phyloP scores from a whole-genome alignment of 345 rosid species.

The Ceriops zippeliana region DNA sequence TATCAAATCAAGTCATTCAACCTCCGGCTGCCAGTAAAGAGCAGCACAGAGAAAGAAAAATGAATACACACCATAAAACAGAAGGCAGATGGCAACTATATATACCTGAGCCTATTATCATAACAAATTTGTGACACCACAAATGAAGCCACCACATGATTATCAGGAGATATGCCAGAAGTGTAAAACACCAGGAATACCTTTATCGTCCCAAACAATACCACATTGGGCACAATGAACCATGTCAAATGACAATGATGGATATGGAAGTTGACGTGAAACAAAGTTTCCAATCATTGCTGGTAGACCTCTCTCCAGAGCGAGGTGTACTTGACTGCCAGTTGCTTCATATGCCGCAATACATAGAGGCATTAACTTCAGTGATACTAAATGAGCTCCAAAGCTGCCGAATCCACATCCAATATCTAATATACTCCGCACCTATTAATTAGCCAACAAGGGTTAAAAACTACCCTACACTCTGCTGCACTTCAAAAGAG shows the following conservation, averaged over 20 bases:
- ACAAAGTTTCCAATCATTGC: slow-evolving; percentile 89
- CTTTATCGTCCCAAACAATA: slow-evolving; percentile 82
- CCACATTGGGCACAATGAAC: slow-evolving; percentile 98
- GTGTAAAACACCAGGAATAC: slow-evolving; percentile 30
- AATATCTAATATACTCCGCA: slow-evolving; percentile 72
- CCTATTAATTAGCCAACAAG: slow-evolving; percentile 38
- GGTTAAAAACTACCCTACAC: background rate
- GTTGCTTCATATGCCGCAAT: slow-evolving; percentile 88
- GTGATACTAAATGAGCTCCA: slow-evolving; percentile 86
- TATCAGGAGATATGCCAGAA: slow-evolving; percentile 7
- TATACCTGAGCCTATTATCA: too few relatives aligned
- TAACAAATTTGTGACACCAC: too few relatives aligned
- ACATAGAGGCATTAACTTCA: slow-evolving; percentile 79
- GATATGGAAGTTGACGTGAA: slow-evolving; percentile 85
- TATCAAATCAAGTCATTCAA: background rate
- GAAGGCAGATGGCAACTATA: too few relatives aligned
- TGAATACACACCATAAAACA: too few relatives aligned
- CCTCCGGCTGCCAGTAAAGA: too few relatives aligned
- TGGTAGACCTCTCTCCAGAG: slow-evolving; percentile 98
- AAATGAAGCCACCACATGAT: background rate
- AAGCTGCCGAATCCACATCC: slow-evolving; percentile 99
- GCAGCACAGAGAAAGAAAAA: too few relatives aligned
- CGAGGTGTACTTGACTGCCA: slow-evolving; percentile 95
- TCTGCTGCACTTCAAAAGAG: background rate
- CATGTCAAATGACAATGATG: slow-evolving; percentile 85